Percentiles rank a stretch among this genome's conserved stretches.
phyloP scores from a whole-genome alignment of 2,329 filamentous ascomycete species.

The Ophiostoma novo-ulmi region DNA sequence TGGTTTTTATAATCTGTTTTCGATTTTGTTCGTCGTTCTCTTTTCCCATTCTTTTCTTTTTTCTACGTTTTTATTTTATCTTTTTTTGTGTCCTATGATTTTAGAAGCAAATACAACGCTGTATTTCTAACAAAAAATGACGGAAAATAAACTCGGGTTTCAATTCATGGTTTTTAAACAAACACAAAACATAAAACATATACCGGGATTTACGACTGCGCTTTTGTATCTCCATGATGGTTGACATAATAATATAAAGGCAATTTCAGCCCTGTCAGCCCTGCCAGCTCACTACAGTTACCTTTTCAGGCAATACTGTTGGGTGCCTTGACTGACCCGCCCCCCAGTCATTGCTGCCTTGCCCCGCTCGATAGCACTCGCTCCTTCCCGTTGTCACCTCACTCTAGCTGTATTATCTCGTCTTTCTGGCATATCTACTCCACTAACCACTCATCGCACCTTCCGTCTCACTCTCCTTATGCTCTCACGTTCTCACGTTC shows the following conservation, averaged over 20 bases:
- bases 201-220: neutral
- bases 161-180: neutral
- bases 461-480: neutral
- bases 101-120: neutral
- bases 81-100: neutral
- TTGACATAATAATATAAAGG: neutral
- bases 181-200: neutral
- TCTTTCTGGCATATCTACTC: neutral
- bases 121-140: no score
- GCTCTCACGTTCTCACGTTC: neutral
- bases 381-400: slow-evolving; percentile 15
- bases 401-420: neutral
- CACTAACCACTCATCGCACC: neutral
- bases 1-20: neutral
- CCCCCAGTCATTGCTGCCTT: neutral
- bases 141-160: no score
- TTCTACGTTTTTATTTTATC: neutral
- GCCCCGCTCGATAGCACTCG: neutral
- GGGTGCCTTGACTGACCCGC: slow-evolving; percentile 2
- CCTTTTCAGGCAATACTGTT: neutral
- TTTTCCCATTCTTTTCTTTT: neutral
- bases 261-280: neutral
- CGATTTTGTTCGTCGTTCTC: neutral
- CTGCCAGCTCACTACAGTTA: neutral
- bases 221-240: neutral